Conservation (phyloP, 164 flowering plant genomes). For the Chloranthus sessilifolius region DNA sequence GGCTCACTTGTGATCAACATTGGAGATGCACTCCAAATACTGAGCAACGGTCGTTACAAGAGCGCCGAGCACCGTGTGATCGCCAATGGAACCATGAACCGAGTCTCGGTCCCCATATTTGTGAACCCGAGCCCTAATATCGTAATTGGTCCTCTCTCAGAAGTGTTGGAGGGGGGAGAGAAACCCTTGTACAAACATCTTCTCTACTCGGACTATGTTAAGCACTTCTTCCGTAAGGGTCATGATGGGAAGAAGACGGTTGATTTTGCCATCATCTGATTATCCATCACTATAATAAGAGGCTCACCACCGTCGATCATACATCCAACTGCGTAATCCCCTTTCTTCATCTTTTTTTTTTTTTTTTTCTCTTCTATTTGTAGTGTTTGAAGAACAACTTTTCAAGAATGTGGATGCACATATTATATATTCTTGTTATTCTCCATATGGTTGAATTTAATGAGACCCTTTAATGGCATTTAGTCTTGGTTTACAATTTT, state of each 20-base stretch:
- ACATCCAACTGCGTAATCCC: no score
- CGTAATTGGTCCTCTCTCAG: conserved; percentile 30
- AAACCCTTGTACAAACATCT: conserved; percentile 29
- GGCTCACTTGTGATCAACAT: conserved; percentile 11
- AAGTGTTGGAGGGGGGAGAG: conserved; percentile 32
- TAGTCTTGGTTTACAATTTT: no score
- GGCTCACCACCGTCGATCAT: no score
- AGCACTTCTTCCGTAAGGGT: conserved; percentile 37
- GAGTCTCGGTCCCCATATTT: conserved; percentile 47
- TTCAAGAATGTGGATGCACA: no score
- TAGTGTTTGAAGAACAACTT: no score
- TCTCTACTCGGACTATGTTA: conserved; percentile 33
- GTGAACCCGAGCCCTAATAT: conserved; percentile 21
- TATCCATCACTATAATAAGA: no score
- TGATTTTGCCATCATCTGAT: conserved; percentile 26
- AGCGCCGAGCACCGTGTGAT: conserved; percentile 42
- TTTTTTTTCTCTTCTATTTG: no score
- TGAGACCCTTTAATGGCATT: no score
- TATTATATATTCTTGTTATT: no score
- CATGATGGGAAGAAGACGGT: conserved; percentile 49
- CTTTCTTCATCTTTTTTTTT: no score
- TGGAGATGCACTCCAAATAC: conserved; percentile 26
- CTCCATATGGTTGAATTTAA: no score
- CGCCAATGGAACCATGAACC: conserved; percentile 29
- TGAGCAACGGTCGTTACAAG: no score